phyloP scores from a whole-genome alignment of 306 rosid species.

The Medicago truncatula region DNA sequence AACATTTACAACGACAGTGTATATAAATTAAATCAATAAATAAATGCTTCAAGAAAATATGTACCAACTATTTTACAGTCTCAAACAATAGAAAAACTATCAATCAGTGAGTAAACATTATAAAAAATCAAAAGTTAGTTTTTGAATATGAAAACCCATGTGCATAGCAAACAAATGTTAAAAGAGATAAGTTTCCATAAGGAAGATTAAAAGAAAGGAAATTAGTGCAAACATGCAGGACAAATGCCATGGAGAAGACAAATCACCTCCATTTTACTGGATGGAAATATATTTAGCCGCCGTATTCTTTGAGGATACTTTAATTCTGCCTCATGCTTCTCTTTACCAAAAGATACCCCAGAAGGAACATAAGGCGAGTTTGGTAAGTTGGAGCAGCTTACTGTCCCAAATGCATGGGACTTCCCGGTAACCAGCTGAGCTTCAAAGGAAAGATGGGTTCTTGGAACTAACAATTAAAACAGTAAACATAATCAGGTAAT shows the following conservation, averaged over 20 bases:
- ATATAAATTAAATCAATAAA: too few relatives aligned
- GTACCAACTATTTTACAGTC: background rate
- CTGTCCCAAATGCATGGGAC: constrained; percentile 79
- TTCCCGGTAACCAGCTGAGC: constrained; percentile 94
- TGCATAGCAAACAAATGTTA: constrained; percentile 1
- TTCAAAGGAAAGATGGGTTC: constrained; percentile 97
- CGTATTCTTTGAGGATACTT: constrained; percentile 89
- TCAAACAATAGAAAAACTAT: background rate
- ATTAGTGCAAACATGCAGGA: background rate
- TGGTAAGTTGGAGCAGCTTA: constrained; percentile 81
- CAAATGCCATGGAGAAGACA: constrained; percentile 27
- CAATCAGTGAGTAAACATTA: background rate
- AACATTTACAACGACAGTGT: too few relatives aligned
- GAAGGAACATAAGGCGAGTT: constrained; percentile 61
- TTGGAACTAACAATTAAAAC: constrained; percentile 72
- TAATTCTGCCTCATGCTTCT: constrained; percentile 89
- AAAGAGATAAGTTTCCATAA: constrained; percentile 1
- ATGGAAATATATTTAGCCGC: constrained; percentile 84
- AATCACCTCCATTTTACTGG: constrained; percentile 82
- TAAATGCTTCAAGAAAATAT: constrained; percentile 10
- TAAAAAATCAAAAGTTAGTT: background rate
- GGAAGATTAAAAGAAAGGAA: constrained; percentile 12
- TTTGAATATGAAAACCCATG: constrained; percentile 13
- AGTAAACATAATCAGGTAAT: constrained; percentile 38
- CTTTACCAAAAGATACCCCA: constrained; percentile 68